phyloP scores from a whole-genome alignment of 2,329 filamentous ascomycete species.

The Sarocladium oryzae region DNA sequence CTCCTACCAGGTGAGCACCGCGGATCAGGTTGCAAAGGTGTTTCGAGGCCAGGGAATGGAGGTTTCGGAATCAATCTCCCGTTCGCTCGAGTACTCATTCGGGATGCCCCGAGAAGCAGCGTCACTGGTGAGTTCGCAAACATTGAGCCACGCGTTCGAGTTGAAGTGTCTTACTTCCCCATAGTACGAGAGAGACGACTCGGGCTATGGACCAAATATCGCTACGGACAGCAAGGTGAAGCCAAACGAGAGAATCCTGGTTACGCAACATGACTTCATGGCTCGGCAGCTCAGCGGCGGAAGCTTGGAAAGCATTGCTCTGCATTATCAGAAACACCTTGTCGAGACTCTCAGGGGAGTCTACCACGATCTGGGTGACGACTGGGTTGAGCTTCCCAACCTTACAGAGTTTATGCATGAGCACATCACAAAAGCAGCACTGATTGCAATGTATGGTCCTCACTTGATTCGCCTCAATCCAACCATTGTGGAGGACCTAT shows the following conservation, averaged over 20 bases:
- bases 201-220: background rate
- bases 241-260: background rate
- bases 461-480: constrained; percentile 19
- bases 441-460: constrained; percentile 17
- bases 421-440: constrained; percentile 18
- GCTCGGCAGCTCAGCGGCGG: background rate
- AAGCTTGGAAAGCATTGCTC: background rate
- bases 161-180: background rate
- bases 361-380: background rate
- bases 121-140: background rate
- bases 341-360: background rate
- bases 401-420: constrained; percentile 15
- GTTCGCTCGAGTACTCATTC: background rate
- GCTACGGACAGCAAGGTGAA: background rate
- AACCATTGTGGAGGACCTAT: constrained; percentile 18
- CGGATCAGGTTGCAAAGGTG: constrained; percentile 3
- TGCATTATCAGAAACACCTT: background rate
- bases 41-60: background rate
- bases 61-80: background rate
- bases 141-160: background rate
- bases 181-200: constrained; percentile 4
- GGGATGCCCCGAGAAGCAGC: background rate
- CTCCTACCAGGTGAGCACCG: background rate
- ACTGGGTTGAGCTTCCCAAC: constrained; percentile 16
- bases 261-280: background rate